Evolutionary conservation across 129 eudicot species (phyloP).

Genomic region (Escallonia rubra): DNA sequence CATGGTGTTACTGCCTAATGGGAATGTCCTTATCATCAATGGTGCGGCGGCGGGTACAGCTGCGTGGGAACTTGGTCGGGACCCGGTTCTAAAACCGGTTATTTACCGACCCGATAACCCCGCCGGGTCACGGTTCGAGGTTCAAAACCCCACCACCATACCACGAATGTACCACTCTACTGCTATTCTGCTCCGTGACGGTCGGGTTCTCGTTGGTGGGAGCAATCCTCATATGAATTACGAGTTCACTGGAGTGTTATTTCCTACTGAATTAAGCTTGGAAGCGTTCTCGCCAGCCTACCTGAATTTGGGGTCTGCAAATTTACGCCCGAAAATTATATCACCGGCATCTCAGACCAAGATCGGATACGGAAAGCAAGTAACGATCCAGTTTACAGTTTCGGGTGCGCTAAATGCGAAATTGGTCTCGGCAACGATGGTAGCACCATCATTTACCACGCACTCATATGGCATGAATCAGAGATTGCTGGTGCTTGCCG

Average conservation of each 20-base stretch:
- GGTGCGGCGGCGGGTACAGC: slow-evolving; percentile 55
- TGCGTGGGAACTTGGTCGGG: slow-evolving; percentile 54
- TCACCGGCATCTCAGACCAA: slow-evolving; percentile 14
- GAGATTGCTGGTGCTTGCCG: slow-evolving; percentile 43
- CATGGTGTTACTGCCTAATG: slow-evolving; percentile 56
- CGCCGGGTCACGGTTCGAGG: slow-evolving; percentile 34
- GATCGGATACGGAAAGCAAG: slow-evolving; percentile 24
- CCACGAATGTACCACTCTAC: slow-evolving; percentile 74
- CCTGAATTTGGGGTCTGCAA: slow-evolving; percentile 13
- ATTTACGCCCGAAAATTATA: slow-evolving; percentile 46
- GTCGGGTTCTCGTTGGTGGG: slow-evolving; percentile 61
- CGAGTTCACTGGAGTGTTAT: slow-evolving; percentile 46
- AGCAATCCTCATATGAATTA: slow-evolving; percentile 58
- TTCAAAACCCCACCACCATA: slow-evolving; percentile 32
- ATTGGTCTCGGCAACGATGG: slow-evolving; percentile 52
- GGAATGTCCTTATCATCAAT: slow-evolving; percentile 50
- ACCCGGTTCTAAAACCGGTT: slow-evolving; percentile 59
- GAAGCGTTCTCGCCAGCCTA: slow-evolving; percentile 75
- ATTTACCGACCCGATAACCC: slow-evolving; percentile 36
- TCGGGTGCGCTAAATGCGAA: slow-evolving; percentile 9
- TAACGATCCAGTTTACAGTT: slow-evolving; percentile 28
- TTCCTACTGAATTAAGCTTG: slow-evolving; percentile 64
- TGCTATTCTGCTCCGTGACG: slow-evolving; percentile 53
- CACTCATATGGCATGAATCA: slow-evolving; percentile 87
- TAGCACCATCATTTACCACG: slow-evolving; percentile 61